Evolutionary conservation across 352 stramenopile genomes (phyloP).

Genomic region (Pythium aquatile): DNA sequence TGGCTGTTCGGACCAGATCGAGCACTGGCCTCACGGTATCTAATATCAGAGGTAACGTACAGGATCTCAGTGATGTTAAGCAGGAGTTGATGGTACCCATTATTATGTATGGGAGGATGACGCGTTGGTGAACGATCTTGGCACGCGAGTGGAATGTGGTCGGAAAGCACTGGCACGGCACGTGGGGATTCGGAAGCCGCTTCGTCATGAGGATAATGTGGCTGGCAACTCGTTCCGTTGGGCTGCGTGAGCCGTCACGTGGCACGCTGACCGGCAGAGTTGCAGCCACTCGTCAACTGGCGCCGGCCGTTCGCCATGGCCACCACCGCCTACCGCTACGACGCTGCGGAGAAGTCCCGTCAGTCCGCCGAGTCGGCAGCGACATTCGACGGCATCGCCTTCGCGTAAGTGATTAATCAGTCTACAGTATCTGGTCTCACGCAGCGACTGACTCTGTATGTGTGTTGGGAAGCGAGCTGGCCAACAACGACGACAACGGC

Average conservation of each 20-base stretch:
- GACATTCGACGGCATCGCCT: conserved; percentile 6
- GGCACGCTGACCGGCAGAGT: too few species aligned
- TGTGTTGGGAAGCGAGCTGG: conserved; percentile 1
- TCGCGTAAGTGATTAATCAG: conserved; percentile 7
- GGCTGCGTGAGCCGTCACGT: background rate
- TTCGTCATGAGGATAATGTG: background rate
- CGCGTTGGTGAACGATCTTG: conserved; percentile 3
- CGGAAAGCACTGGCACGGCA: conserved; percentile 1
- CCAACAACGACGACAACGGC: background rate
- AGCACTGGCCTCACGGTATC: background rate
- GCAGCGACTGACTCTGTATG: background rate
- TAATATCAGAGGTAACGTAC: background rate
- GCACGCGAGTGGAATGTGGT: conserved; percentile 9
- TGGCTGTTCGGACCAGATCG: background rate
- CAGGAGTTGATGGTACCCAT: background rate
- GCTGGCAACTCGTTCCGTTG: background rate
- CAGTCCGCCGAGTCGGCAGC: background rate
- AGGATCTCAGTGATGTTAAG: background rate
- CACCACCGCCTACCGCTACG: background rate
- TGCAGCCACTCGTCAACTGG: background rate
- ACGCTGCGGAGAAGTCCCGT: background rate
- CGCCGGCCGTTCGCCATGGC: background rate
- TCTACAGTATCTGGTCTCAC: background rate
- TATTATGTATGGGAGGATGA: background rate
- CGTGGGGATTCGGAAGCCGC: background rate